phyloP scores from a whole-genome alignment of 225 moss, liverwort and hornwort genomes.

The Sphagnum contortum region DNA sequence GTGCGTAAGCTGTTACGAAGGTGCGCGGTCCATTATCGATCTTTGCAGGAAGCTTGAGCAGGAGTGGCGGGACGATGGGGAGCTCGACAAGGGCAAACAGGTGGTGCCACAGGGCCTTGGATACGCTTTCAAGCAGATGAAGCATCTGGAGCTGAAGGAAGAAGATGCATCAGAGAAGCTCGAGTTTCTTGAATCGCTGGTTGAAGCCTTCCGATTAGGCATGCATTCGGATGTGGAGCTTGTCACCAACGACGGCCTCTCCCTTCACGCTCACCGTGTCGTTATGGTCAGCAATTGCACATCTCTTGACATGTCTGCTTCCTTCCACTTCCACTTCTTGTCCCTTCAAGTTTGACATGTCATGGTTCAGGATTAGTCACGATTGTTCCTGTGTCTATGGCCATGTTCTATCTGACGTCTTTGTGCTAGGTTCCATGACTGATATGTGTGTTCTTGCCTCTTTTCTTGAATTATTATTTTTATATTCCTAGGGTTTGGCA shows the following conservation, averaged over 20 bases:
- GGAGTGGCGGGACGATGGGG: constrained; percentile 68
- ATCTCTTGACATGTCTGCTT: no score
- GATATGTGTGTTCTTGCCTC: no score
- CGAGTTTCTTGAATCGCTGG: constrained; percentile 89
- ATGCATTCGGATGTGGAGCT: constrained; percentile 87
- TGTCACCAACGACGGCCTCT: constrained; percentile 78
- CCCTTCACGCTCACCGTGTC: constrained; percentile 80
- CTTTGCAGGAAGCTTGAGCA: constrained; percentile 84
- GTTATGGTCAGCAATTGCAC: constrained; percentile 54
- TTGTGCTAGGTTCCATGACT: no score
- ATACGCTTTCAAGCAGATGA: constrained; percentile 80
- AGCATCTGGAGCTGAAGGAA: constrained; percentile 73
- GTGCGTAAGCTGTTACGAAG: constrained; percentile 71
- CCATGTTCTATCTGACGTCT: no score
- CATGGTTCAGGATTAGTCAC: no score
- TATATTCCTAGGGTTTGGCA: no score
- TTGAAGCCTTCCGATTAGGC: constrained; percentile 75
- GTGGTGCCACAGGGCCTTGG: constrained; percentile 47
- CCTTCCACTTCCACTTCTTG: no score
- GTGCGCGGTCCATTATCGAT: constrained; percentile 67
- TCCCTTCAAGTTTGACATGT: no score
- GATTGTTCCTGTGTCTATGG: no score
- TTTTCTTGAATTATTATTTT: no score
- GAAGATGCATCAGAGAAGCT: constrained; percentile 90
- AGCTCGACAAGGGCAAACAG: constrained; percentile 48